Evolutionary conservation across 768 basidiomycete genomes (phyloP), one percentile per base, ranked within the genome.

Genomic region (Amylocystis lapponica): DNA sequence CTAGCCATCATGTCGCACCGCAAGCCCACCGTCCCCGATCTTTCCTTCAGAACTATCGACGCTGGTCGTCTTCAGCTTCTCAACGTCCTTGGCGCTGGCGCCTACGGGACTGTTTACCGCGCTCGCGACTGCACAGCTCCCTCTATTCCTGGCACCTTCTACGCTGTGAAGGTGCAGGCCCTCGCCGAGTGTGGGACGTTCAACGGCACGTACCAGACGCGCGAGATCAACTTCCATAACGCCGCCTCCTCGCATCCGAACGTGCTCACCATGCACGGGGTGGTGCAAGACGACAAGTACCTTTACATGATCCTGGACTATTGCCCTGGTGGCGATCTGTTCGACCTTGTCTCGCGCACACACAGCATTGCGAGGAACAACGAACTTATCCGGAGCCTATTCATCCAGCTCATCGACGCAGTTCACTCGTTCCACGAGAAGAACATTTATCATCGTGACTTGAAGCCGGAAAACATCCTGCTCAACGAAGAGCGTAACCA

Each of bases 41-140:
- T 57, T 43, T 46, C 51, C 12, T 30, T 45, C 34, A 34, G 33
- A 36, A 19, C 77, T 58, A 84, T 97, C 69, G 90, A 93, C 71
- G 70, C 76, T 42, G 82, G 79, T 50, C 71, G 78, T 40, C 76
- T 97, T 49, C 78, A 91, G 60, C 80, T 98, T 45, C 75, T 87
- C 52, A 78, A 86, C 52, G 75, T 89, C 48, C 76, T 99, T 38
- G 95, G 95, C 26, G 75, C 83, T 16, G 95, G 95, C 10, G 91
- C 91, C 17, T 98, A 93, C 60, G 95, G 95, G 36, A 81, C 91
- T 50, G 93, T 97, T 7, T 96, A 95, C 62, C 82, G 85, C 40
- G 93, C 88, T 14, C 71, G 84, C 41, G 84, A 86, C 31, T 41
- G 49, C 13, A 19, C 39, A 22, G 47, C 41, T 26, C 12, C 27